Conservation (phyloP, 805 yeast genomes). For the Kodamaea restingae region DNA sequence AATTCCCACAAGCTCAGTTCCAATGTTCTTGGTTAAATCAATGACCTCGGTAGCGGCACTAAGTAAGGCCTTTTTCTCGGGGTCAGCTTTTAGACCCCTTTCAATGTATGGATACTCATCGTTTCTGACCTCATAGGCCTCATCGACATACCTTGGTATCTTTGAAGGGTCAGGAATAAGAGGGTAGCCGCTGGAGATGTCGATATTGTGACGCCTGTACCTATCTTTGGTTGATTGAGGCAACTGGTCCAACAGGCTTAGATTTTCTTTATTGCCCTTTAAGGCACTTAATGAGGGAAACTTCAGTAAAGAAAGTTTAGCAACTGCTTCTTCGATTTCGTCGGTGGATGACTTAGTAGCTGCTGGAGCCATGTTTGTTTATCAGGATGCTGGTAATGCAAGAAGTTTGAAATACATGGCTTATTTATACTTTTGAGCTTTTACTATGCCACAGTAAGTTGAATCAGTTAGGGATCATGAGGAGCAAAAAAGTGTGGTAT, state of each 20-base stretch:
- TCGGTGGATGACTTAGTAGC: background rate
- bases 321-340: conserved; percentile 15
- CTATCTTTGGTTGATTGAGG: conserved; percentile 10
- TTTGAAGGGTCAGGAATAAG: conserved; percentile 18
- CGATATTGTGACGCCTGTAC: conserved; percentile 21
- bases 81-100: conserved; percentile 27
- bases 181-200: conserved; percentile 26
- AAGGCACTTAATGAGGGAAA: conserved; percentile 11
- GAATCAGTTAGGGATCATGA: too few relatives aligned
- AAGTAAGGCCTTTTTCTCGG: conserved; percentile 28
- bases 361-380: conserved; percentile 7
- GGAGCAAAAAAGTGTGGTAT: background rate
- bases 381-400: too few relatives aligned
- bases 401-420: too few relatives aligned
- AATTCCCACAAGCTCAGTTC: conserved; percentile 29
- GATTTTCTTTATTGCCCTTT: conserved; percentile 1
- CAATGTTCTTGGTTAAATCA: conserved; percentile 28
- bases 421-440: too few relatives aligned
- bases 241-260: conserved; percentile 3
- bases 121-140: conserved; percentile 21
- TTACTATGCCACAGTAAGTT: too few relatives aligned
- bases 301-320: conserved; percentile 14
- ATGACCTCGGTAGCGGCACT: conserved; percentile 29
- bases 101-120: conserved; percentile 23
- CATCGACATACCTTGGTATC: conserved; percentile 25